phyloP scores from a whole-genome alignment of 495 filamentous ascomycete species.

The Daldinia concentrica region DNA sequence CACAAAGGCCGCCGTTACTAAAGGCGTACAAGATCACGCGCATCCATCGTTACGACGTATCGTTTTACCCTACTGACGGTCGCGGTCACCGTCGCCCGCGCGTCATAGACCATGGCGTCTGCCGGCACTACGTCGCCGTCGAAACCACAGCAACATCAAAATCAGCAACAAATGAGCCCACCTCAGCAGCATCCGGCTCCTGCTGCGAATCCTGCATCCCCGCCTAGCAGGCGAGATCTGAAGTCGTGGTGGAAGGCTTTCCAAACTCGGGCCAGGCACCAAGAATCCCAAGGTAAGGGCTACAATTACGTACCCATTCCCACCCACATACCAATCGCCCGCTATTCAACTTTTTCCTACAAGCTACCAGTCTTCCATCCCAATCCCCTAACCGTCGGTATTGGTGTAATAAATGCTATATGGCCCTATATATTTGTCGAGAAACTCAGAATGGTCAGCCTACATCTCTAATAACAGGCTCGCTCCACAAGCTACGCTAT shows the following conservation, averaged over 20 bases:
- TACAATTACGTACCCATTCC: constrained; percentile 8
- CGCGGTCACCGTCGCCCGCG: constrained; percentile 43
- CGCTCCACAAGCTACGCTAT: constrained; percentile 5
- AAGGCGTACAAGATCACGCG: constrained; percentile 21
- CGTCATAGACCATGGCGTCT: constrained; percentile 48
- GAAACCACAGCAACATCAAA: constrained; percentile 30
- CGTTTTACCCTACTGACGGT: constrained; percentile 28
- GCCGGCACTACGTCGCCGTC: constrained; percentile 44
- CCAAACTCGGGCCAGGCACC: constrained; percentile 75
- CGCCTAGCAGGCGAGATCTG: constrained; percentile 80
- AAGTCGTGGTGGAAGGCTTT: constrained; percentile 94
- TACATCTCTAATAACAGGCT: not conserved
- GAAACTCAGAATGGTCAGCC: not conserved
- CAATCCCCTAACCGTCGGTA: constrained; percentile 3
- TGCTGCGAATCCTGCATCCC: constrained; percentile 55
- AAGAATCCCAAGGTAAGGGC: constrained; percentile 77
- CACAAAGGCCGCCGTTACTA: not conserved
- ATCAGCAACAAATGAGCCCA: constrained; percentile 43
- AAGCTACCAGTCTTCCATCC: constrained; percentile 10
- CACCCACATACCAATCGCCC: constrained; percentile 19
- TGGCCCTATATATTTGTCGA: not conserved
- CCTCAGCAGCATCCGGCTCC: constrained; percentile 31
- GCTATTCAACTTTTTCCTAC: constrained; percentile 30
- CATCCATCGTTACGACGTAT: constrained; percentile 23
- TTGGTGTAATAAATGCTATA: constrained; percentile 4